These are phyloP conservation scores for Penicillium crustosum DNA, from an alignment of 2,329 filamentous ascomycete genomes.

Conservation along the genomic window DNA sequence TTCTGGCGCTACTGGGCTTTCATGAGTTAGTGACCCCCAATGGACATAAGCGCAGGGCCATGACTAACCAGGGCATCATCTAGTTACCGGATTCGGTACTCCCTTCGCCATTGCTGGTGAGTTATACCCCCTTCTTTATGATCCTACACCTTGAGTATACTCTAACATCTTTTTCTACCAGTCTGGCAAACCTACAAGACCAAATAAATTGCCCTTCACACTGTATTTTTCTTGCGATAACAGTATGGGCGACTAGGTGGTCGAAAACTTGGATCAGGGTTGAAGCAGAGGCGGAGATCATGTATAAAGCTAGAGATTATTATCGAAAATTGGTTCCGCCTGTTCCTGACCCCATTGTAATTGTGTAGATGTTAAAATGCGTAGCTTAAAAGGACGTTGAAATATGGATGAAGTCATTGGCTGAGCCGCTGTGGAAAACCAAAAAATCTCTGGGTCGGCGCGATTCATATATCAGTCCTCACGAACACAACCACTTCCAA, in stretches of 20 bases:
- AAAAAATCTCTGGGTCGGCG: conserved; percentile 37
- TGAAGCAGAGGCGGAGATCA: conserved; percentile 33
- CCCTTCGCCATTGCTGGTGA: conserved; percentile 66
- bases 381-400: conserved; percentile 27
- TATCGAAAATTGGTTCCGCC: conserved; percentile 25
- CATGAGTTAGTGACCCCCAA: conserved; percentile 57
- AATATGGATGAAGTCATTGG: conserved; percentile 48
- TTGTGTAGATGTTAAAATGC: conserved; percentile 17
- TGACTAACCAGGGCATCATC: conserved; percentile 39
- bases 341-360: conserved; percentile 16
- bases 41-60: not conserved
- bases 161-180: conserved; percentile 37
- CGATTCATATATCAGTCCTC: conserved; percentile 28
- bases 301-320: conserved; percentile 44
- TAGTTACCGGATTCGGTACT: conserved; percentile 58
- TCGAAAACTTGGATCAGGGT: conserved; percentile 24
- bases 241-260: conserved; percentile 21
- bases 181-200: conserved; percentile 70
- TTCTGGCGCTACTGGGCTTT: conserved; percentile 78
- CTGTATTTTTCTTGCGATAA: conserved; percentile 20
- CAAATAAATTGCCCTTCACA: conserved; percentile 34
- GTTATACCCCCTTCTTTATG: conserved; percentile 25
- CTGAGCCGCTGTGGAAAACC: conserved; percentile 40
- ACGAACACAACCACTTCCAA: conserved; percentile 18
- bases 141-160: conserved; percentile 6